phyloP scores from a whole-genome alignment of 2,329 filamentous ascomycete species.

The Neopestalotiopsis clavispora region DNA sequence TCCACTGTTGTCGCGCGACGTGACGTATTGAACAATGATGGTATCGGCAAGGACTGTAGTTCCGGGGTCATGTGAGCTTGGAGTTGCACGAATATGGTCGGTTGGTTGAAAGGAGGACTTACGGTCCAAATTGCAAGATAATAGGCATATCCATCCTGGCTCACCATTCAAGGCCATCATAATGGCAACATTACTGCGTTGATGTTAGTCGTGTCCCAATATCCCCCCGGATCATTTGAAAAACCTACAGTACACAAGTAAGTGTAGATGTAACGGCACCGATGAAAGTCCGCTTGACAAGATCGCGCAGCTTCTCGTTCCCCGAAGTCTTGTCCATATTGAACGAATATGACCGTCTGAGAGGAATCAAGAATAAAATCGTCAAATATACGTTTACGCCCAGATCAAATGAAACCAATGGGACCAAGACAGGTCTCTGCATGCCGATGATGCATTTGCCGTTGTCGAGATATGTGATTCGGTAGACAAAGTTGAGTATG shows the following conservation, averaged over 20 bases:
- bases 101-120: conserved; percentile 28
- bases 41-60: conserved; percentile 61
- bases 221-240: background rate
- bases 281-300: conserved; percentile 63
- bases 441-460: conserved; percentile 68
- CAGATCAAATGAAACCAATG: conserved; percentile 65
- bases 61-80: background rate
- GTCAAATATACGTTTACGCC: conserved; percentile 68
- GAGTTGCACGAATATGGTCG: background rate
- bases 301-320: conserved; percentile 50
- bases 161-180: conserved; percentile 64
- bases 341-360: conserved; percentile 57
- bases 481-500: conserved; percentile 65
- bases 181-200: conserved; percentile 59
- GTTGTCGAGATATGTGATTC: conserved; percentile 59
- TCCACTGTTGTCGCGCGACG: conserved; percentile 48
- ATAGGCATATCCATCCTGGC: conserved; percentile 68
- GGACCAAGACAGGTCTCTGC: conserved; percentile 61
- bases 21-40: conserved; percentile 67
- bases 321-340: conserved; percentile 46
- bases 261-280: conserved; percentile 61
- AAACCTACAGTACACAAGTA: conserved; percentile 60
- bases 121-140: conserved; percentile 70
- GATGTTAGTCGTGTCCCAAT: background rate
- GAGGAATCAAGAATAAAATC: conserved; percentile 62